Conservation (phyloP, 306 rosid species). For the Cicer chorassanicum region DNA sequence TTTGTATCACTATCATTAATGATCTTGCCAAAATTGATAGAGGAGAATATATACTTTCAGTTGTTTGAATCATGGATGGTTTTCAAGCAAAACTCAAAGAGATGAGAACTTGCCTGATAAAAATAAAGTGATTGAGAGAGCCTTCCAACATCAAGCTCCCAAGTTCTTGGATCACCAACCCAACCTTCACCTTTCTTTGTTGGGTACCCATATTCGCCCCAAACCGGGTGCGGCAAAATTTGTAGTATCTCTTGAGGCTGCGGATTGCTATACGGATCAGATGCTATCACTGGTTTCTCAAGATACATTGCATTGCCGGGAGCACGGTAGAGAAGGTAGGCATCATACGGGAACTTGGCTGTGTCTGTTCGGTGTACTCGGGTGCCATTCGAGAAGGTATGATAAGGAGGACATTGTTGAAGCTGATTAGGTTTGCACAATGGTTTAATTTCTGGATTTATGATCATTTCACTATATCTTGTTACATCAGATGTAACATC, state of each 20-base stretch:
- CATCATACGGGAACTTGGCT: slow-evolving; percentile 55
- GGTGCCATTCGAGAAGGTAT: slow-evolving; percentile 61
- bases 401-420: slow-evolving; percentile 61
- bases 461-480: slow-evolving; percentile 69
- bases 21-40: background rate
- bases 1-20: background rate
- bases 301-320: slow-evolving; percentile 59
- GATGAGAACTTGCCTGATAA: slow-evolving; percentile 55
- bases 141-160: slow-evolving; percentile 78
- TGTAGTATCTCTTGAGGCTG: slow-evolving; percentile 73
- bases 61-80: background rate
- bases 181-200: slow-evolving; percentile 63
- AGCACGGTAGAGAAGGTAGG: slow-evolving; percentile 62
- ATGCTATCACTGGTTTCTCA: slow-evolving; percentile 51
- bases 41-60: background rate
- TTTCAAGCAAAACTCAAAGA: background rate
- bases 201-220: slow-evolving; percentile 71
- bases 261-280: slow-evolving; percentile 71
- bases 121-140: slow-evolving; percentile 66
- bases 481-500: slow-evolving; percentile 66
- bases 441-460: slow-evolving; percentile 52
- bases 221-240: slow-evolving; percentile 66
- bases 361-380: slow-evolving; percentile 53
- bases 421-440: slow-evolving; percentile 51
- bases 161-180: slow-evolving; percentile 65